Percentiles rank a stretch among this genome's conserved stretches.
Evolutionary conservation across 805 yeast genomes (phyloP).

Genomic region (Ogataea pini): DNA sequence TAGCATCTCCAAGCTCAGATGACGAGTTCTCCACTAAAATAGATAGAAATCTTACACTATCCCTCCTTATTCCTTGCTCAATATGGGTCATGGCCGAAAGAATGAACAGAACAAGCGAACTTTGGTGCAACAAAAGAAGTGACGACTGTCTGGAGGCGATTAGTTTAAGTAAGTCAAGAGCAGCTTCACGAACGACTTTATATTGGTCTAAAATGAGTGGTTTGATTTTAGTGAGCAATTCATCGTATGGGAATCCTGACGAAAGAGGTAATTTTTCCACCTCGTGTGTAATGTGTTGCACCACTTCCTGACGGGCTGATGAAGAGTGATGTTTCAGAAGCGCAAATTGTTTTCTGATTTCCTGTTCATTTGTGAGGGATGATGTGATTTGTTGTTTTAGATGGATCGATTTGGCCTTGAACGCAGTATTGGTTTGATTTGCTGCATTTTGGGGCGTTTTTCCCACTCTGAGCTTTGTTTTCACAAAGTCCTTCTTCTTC

Average conservation of each 20-base stretch:
- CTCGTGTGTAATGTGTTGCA: conserved; percentile 42
- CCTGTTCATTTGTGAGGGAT: conserved; percentile 39
- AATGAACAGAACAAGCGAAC: conserved; percentile 66
- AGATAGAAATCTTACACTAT: conserved; percentile 67
- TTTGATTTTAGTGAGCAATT: conserved; percentile 54
- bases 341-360: conserved; percentile 61
- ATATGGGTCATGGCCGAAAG: conserved; percentile 95
- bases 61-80: conserved; percentile 69
- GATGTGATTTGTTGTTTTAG: conserved; percentile 39
- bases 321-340: conserved; percentile 74
- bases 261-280: conserved; percentile 14
- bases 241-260: conserved; percentile 48
- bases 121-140: conserved; percentile 59
- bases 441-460: conserved; percentile 70
- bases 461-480: conserved; percentile 85
- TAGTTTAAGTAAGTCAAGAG: conserved; percentile 47
- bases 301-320: conserved; percentile 69
- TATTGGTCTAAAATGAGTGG: conserved; percentile 72
- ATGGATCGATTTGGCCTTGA: conserved; percentile 61
- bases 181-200: conserved; percentile 59
- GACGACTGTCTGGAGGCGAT: conserved; percentile 53
- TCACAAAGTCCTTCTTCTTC: conserved; percentile 73
- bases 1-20: conserved; percentile 38
- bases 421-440: conserved; percentile 84
- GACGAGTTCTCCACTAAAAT: conserved; percentile 57